Evolutionary conservation across 805 yeast genomes (phyloP), one percentile per base, ranked within the genome.

Genomic region (Tetrapisispora namnaoensis): DNA sequence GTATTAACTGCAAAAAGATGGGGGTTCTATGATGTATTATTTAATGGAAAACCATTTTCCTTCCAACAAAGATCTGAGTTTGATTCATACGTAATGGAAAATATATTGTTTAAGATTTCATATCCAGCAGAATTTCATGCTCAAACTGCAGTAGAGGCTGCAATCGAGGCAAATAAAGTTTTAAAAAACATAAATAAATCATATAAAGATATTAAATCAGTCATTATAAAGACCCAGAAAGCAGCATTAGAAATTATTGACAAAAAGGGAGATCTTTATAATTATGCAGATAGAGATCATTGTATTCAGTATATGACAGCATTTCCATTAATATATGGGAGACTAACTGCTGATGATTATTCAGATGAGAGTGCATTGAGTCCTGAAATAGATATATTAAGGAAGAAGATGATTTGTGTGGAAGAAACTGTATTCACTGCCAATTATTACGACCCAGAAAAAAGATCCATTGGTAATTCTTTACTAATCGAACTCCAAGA

Each of bases 121-220:
- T 78, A 72, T 70, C 83, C 83, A 16, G 83, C 83, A 36, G 83
- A 78, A 60, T 79, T 78, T 63, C 83, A 78, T 59, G 81, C 82
- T 10, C 83, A 78, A 63, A 78, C 83, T 34, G 83, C 83, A 10
- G 82, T 71, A 35, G 83, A 78, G 58, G 79, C 79, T 21, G 76
- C 83, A 32, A 57, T 78, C 62, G 71, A 68, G 14, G 66, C 74
- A 14, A 68, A 74, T 56, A 52, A 57, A 36, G 55, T 61, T 45
- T 63, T 78, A 52, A 55, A 60, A 40, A 57, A 55, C 4, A 48
- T 62, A 40, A 78, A 78, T n/a, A 70, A 70, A 61, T 57, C 76
- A 8, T 62, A 65, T 50, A 70, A 70, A 45, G 82, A 79, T 56
- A 77, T 78, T 55, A 70, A 70, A 56, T 65, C 69, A 18, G 61